These are phyloP conservation scores for Rhizopogon rudus DNA, from an alignment of 768 basidiomycete species.

Conservation along the genomic window DNA sequence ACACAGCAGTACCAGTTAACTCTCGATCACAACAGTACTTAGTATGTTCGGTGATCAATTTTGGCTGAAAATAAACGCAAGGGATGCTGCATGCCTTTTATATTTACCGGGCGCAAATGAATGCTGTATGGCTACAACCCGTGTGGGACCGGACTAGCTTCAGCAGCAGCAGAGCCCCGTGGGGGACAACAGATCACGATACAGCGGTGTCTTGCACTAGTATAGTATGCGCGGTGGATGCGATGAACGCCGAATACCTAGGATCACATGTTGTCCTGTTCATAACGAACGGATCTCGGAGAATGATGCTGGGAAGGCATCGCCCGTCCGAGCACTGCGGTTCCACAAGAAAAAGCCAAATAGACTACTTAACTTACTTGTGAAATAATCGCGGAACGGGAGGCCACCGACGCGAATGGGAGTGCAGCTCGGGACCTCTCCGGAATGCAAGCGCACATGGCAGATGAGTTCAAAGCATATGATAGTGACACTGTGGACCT, in stretches of 20 bases:
- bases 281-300: not conserved
- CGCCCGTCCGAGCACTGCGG: not conserved
- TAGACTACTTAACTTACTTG: not conserved
- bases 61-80: not conserved
- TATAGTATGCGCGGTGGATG: not conserved
- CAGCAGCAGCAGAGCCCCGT: not conserved
- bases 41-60: not conserved
- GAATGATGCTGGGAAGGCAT: not conserved
- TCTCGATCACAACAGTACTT: not conserved
- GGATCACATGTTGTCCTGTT: not conserved
- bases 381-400: not conserved
- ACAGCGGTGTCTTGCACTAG: not conserved
- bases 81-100: not conserved
- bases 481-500: not conserved
- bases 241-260: not conserved
- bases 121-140: not conserved
- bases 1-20: not conserved
- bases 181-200: not conserved
- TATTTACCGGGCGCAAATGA: not conserved
- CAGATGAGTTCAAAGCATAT: not conserved
- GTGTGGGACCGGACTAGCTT: not conserved
- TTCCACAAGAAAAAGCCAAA: not conserved
- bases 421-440: not conserved
- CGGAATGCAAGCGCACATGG: not conserved
- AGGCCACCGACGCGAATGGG: not conserved